A percentile compares a stretch with the other conserved stretches of the same genome.
Evolutionary conservation across 805 yeast genomes (phyloP).

Genomic region (Diddensiella transvaalensis): DNA sequence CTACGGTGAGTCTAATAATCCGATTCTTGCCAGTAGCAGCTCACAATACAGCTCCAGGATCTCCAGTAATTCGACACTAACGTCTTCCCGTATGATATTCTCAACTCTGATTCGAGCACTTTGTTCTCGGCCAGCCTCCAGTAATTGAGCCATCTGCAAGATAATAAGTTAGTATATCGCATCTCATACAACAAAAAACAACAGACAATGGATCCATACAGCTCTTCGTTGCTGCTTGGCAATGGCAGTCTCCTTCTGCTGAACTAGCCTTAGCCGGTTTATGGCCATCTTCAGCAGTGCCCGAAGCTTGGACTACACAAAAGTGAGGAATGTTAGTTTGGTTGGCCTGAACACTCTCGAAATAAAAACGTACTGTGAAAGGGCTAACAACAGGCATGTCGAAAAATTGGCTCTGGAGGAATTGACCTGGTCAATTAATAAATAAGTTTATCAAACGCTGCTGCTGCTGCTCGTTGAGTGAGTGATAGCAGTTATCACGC

Average conservation of each 20-base stretch:
- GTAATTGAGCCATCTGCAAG: slow-evolving; percentile 57
- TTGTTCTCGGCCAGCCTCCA: slow-evolving; percentile 67
- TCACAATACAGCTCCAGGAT: slow-evolving; percentile 80
- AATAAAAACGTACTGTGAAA: background rate
- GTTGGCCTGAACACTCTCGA: no score
- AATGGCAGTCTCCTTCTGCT: slow-evolving; percentile 69
- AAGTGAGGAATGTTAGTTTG: background rate
- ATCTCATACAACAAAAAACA: background rate
- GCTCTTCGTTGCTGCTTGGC: slow-evolving; percentile 71
- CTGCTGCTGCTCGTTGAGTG: no score
- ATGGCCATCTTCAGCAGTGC: slow-evolving; percentile 59
- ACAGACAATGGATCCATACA: slow-evolving; percentile 26
- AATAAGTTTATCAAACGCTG: no score
- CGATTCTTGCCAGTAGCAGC: slow-evolving; percentile 67
- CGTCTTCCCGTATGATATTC: slow-evolving; percentile 77
- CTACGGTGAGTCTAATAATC: slow-evolving; percentile 45
- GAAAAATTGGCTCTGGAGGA: no score
- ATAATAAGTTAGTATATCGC: background rate
- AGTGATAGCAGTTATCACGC: no score
- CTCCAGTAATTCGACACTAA: slow-evolving; percentile 74
- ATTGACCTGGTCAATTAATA: no score
- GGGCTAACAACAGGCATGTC: slow-evolving; percentile 1
- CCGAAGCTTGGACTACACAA: slow-evolving; percentile 21
- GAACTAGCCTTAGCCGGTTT: slow-evolving; percentile 64
- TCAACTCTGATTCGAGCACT: slow-evolving; percentile 83